Conservation (phyloP, 2,329 filamentous ascomycete genomes). For the Bipolaris bicolor region DNA sequence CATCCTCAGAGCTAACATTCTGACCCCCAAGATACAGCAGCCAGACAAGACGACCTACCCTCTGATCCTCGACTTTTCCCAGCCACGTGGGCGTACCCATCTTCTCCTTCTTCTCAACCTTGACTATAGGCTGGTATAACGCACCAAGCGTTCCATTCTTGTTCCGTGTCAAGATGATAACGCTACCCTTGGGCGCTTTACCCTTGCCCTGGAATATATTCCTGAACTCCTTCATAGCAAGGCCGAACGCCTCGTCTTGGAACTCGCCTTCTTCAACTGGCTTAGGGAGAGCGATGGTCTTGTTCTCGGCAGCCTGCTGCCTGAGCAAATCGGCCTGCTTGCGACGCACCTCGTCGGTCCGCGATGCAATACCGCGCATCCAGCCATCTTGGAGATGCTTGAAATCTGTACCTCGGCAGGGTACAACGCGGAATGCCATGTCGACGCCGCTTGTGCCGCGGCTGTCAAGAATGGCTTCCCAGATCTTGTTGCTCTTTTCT, state of each 20-base stretch:
- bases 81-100: conserved; percentile 61
- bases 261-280: conserved; percentile 55
- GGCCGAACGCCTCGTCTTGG: conserved; percentile 77
- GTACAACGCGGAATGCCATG: conserved; percentile 81
- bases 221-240: conserved; percentile 78
- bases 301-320: conserved; percentile 54
- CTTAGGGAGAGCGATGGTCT: conserved; percentile 37
- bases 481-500: conserved; percentile 71
- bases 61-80: conserved; percentile 77
- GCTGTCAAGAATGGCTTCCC: conserved; percentile 70
- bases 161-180: conserved; percentile 75
- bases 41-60: conserved; percentile 83
- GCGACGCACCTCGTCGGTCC: conserved; percentile 61
- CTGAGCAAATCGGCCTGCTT: conserved; percentile 42
- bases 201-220: conserved; percentile 76
- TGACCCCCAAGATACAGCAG: conserved; percentile 86
- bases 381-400: conserved; percentile 90
- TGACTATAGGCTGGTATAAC: conserved; percentile 36
- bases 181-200: conserved; percentile 78
- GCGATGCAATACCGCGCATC: conserved; percentile 80
- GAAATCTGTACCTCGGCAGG: conserved; percentile 94
- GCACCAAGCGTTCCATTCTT: conserved; percentile 63
- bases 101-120: conserved; percentile 48
- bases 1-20: conserved; percentile 83
- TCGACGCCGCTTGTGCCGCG: conserved; percentile 64